phyloP scores from a whole-genome alignment of 306 rosid species.

The Gleditsia sinensis region DNA sequence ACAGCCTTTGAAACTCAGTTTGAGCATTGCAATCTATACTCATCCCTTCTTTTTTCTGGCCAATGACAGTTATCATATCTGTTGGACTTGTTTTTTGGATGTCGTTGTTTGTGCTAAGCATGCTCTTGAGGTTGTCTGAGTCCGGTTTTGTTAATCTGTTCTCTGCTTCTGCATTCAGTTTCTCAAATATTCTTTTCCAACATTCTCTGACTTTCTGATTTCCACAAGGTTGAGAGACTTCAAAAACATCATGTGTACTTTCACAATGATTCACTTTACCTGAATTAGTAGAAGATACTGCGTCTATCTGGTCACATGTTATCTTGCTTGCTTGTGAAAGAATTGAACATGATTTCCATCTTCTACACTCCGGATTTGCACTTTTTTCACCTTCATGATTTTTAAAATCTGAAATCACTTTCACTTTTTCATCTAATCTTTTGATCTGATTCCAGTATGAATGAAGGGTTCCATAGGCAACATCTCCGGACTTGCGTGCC shows the following conservation, averaged over 20 bases:
- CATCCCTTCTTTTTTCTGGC: conserved; percentile 33
- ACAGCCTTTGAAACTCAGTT: conserved; percentile 58
- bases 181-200: conserved; percentile 42
- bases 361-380: conserved; percentile 35
- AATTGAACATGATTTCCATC: conserved; percentile 49
- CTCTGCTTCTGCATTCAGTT: conserved; percentile 46
- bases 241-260: conserved; percentile 67
- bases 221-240: conserved; percentile 59
- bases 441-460: conserved; percentile 65
- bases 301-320: conserved; percentile 27
- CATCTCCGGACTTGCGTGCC: conserved; percentile 36
- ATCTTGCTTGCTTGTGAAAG: conserved; percentile 38
- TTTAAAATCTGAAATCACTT: conserved; percentile 61
- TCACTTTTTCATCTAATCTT: conserved; percentile 67
- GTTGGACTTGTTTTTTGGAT: conserved; percentile 39
- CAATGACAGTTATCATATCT: conserved; percentile 24
- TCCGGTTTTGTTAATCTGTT: conserved; percentile 56
- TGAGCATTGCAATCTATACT: conserved; percentile 41
- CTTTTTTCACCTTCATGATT: conserved; percentile 46
- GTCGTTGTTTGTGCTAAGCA: conserved; percentile 37
- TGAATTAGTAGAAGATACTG: conserved; percentile 25
- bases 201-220: conserved; percentile 36
- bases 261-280: conserved; percentile 24
- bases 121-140: conserved; percentile 48
- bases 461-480: conserved; percentile 40